Evolutionary conservation across 306 rosid genomes (phyloP).

Genomic region (Gynostemma pentaphyllum): DNA sequence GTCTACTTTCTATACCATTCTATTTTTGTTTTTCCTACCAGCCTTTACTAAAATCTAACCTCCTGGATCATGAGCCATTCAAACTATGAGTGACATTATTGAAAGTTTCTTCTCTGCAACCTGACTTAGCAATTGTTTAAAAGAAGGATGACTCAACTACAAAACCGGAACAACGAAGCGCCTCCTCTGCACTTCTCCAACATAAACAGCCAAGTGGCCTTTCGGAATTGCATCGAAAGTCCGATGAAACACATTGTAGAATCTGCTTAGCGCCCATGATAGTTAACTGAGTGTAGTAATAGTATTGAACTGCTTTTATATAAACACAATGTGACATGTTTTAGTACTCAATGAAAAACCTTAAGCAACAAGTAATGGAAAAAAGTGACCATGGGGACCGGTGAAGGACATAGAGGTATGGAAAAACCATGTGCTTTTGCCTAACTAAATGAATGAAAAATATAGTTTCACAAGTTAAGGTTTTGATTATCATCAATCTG

Average conservation of each 20-base stretch:
- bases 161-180: constrained; percentile 5
- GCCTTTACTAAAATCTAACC: background rate
- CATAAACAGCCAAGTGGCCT: constrained; percentile 3
- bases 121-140: background rate
- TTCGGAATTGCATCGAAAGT: background rate
- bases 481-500: background rate
- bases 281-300: too few relatives aligned
- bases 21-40: too few relatives aligned
- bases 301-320: background rate
- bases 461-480: background rate
- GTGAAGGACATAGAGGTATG: background rate
- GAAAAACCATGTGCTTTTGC: background rate
- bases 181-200: constrained; percentile 1
- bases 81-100: background rate
- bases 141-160: constrained; percentile 2
- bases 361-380: background rate
- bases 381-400: background rate
- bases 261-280: background rate
- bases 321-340: background rate
- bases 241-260: background rate
- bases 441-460: background rate
- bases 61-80: background rate
- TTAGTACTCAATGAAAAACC: background rate
- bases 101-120: background rate
- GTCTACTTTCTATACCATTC: background rate